Percentiles rank a stretch among this genome's conserved stretches.
phyloP scores from a whole-genome alignment of 2,329 filamentous ascomycete species.

The Aspergillus quadricinctus region DNA sequence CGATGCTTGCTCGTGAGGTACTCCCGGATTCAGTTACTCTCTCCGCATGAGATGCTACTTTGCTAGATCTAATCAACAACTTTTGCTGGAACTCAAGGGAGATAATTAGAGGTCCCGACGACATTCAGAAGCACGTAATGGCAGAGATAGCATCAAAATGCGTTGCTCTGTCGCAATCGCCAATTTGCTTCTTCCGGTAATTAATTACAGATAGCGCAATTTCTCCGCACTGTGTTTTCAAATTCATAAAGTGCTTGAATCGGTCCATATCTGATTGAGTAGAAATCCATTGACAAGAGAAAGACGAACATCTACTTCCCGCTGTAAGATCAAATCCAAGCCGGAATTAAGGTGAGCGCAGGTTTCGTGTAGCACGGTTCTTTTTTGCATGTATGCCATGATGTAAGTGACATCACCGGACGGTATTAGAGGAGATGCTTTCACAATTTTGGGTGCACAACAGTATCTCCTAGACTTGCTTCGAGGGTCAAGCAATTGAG shows the following conservation, averaged over 20 bases:
- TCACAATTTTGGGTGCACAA: background rate
- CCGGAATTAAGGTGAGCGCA: background rate
- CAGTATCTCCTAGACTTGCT: background rate
- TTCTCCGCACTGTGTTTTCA: background rate
- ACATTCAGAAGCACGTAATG: background rate
- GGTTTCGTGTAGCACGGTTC: background rate
- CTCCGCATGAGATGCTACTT: background rate
- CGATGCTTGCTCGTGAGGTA: background rate
- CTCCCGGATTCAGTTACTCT: background rate
- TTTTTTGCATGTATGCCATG: background rate
- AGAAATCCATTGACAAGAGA: background rate
- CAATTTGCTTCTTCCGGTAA: conserved; percentile 3
- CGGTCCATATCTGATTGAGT: background rate
- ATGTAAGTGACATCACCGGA: background rate
- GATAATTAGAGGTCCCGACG: background rate
- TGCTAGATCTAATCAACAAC: background rate
- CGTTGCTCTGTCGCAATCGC: conserved; percentile 24
- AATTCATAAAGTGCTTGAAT: background rate
- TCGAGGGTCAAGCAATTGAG: background rate
- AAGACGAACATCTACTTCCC: background rate
- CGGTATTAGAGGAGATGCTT: background rate
- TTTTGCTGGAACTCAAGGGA: background rate
- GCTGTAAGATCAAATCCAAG: background rate
- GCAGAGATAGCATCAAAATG: conserved; percentile 4
- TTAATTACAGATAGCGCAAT: background rate